Base-by-base conservation (phyloP, 768 basidiomycete genomes). In the Hortiboletus flavorubellus region DNA sequence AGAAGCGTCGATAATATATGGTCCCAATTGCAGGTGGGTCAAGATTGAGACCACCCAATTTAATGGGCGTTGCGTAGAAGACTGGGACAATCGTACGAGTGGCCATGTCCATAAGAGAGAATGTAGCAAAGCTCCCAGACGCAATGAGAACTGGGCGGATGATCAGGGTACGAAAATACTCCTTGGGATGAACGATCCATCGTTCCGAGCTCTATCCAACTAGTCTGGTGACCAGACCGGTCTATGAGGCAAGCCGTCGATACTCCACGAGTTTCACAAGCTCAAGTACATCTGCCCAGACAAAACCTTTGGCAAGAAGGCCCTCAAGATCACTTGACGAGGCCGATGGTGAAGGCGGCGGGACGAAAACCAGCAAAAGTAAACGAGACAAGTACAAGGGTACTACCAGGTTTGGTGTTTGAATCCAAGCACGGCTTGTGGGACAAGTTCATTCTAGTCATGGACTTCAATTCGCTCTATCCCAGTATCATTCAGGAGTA, bases 381-480 rank as follows among this genome's bases (percentile, higher is more conserved):
- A 91, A 87, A 67, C 84, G 85, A 48, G 96, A 98, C 74, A 98
- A 98, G 74, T 99, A 93, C 77, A 97, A 98, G 74, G 97, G 97
- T 69, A n/a, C n/a, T n/a, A n/a, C n/a, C n/a, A n/a, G 97, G 97
- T 72, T 80, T 98, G 49, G 97, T 99, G 18, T 94, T 99, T 60
- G 92, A 97, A 55, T 97, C 97, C 2, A 95, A 97, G 74, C 80
- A 91, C 51, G 93, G 95, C 11, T 76, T 99, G 39, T 98, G 93
- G 91, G 97, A 98, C 76, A 95, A 87, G 64, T 97, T 80, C 68
- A 90, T 98, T 72, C 80, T 99, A 16, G 97, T 99, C 72, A 99
- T 99, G 97, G 97, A 99, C 72, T 99, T 98, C 85, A 99, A 99
- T 73, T 97, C 94, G 57, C 79, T 99, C 53, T 99, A 99, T 69